Conservation (phyloP, 768 basidiomycete species). For the Suillus spraguei region DNA sequence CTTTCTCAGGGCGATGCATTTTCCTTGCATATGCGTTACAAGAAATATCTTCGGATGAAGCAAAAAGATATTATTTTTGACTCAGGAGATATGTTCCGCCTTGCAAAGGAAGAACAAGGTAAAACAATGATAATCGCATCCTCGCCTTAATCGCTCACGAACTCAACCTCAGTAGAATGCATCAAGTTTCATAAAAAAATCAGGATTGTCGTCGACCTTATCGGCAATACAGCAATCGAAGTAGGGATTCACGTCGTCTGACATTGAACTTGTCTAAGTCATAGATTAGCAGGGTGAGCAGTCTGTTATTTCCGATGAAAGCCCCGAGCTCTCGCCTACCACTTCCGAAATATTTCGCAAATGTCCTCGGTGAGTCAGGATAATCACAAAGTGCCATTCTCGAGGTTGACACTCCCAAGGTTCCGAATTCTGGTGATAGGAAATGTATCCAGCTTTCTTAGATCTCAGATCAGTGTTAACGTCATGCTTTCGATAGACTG, state of each 20-base stretch:
- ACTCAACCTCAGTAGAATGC: neutral
- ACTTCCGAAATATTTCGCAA: neutral
- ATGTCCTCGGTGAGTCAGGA: constrained; percentile 11
- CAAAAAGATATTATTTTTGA: neutral
- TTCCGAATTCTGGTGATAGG: constrained; percentile 15
- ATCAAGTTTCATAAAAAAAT: neutral
- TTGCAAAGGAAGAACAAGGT: neutral
- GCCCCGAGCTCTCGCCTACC: neutral
- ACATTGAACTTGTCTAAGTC: neutral
- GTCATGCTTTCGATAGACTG: neutral
- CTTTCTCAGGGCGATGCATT: neutral
- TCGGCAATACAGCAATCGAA: neutral
- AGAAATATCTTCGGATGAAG: neutral
- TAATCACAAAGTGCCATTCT: neutral
- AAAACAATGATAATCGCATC: neutral
- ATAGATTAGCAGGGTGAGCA: neutral
- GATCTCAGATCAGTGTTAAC: neutral
- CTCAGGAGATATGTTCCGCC: neutral
- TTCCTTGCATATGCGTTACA: neutral
- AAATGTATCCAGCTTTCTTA: constrained; percentile 5
- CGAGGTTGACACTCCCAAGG: neutral
- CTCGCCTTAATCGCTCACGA: neutral
- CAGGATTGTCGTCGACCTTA: neutral
- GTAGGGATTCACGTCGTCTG: neutral
- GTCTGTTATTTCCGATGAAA: neutral